These are phyloP conservation scores for Moesziomyces antarcticus DNA, from an alignment of 1,284 basidiomycete species.

Conservation along the genomic window DNA sequence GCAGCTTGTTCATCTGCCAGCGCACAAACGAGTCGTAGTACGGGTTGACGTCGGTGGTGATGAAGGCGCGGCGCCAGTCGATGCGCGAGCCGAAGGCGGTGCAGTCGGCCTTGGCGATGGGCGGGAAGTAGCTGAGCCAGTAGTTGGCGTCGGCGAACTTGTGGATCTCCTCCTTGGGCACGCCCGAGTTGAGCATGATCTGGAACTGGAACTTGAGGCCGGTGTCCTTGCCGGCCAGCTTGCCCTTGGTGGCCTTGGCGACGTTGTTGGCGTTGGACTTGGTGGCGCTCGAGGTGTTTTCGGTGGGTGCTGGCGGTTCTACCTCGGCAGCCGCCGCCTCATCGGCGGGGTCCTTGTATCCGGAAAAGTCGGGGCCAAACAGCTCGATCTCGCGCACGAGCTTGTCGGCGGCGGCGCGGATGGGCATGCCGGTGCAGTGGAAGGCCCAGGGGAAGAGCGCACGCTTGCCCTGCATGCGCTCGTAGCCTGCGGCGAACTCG, in stretches of 20 bases:
- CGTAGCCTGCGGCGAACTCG: conserved; percentile 94
- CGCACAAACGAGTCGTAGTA: conserved; percentile 98
- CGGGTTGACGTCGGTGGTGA: conserved; percentile 94
- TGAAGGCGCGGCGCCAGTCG: conserved; percentile 95
- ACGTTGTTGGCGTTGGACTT: conserved; percentile 49
- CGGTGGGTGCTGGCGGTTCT: conserved; percentile 41
- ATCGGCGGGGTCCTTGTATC: conserved; percentile 71
- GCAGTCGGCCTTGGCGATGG: conserved; percentile 87
- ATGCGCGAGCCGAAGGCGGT: conserved; percentile 89
- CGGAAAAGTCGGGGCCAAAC: conserved; percentile 90
- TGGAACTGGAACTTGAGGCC: conserved; percentile 98
- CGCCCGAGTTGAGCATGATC: conserved; percentile 87
- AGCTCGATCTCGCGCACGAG: conserved; percentile 96
- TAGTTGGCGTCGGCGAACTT: conserved; percentile 92
- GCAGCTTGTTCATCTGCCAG: conserved; percentile 97
- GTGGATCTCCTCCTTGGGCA: conserved; percentile 89
- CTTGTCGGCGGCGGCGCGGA: conserved; percentile 98
- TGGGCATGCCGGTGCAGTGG: conserved; percentile 98
- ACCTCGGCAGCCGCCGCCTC: conserved; percentile 69
- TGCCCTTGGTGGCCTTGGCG: conserved; percentile 92
- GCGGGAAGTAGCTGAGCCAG: conserved; percentile 96
- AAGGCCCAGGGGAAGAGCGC: conserved; percentile 93
- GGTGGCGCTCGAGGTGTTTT: conserved; percentile 52
- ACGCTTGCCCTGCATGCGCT: conserved; percentile 93
- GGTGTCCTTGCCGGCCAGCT: conserved; percentile 90